phyloP scores from a whole-genome alignment of 1,139 yeast species.

The Entelexis paramagnoliae region DNA sequence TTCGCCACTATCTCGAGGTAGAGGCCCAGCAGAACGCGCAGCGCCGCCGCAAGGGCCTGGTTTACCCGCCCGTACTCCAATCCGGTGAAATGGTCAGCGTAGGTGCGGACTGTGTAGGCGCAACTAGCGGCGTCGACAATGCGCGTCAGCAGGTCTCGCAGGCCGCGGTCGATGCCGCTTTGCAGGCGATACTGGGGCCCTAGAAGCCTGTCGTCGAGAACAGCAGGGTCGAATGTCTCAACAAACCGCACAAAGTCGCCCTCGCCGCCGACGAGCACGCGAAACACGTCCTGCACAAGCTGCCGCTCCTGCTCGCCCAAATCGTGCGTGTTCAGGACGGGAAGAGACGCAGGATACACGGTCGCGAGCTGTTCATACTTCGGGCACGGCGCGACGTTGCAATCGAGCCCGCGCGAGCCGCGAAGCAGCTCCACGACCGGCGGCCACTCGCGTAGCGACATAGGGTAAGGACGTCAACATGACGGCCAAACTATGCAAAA shows the following conservation, averaged over 20 bases:
- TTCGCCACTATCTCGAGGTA: slow-evolving; percentile 41
- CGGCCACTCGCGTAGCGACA: slow-evolving; percentile 6
- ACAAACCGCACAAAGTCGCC: slow-evolving; percentile 67
- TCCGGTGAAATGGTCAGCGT: slow-evolving; percentile 47
- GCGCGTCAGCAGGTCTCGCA: slow-evolving; percentile 60
- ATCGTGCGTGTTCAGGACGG: background rate
- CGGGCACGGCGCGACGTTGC: slow-evolving; percentile 1
- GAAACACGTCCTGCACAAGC: slow-evolving; percentile 58
- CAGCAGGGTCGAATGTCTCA: slow-evolving; percentile 45
- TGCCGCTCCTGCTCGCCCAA: slow-evolving; percentile 50
- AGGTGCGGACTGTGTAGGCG: slow-evolving; percentile 46
- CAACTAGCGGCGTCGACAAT: slow-evolving; percentile 54
- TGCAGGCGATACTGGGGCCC: slow-evolving; percentile 75
- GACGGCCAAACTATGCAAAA: background rate
- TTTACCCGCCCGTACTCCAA: slow-evolving; percentile 56
- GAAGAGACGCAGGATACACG: background rate
- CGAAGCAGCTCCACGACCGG: slow-evolving; percentile 6
- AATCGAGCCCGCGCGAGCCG: background rate
- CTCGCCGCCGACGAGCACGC: slow-evolving; percentile 63
- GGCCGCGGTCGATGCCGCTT: slow-evolving; percentile 60
- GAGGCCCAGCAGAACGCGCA: slow-evolving; percentile 36
- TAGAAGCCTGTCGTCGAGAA: slow-evolving; percentile 34
- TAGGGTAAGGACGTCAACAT: slow-evolving; percentile 4
- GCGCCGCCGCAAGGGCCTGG: slow-evolving; percentile 58
- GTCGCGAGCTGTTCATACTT: background rate